phyloP scores from a whole-genome alignment of 169 alveolate genomes.

The Eimeria necatrix region DNA sequence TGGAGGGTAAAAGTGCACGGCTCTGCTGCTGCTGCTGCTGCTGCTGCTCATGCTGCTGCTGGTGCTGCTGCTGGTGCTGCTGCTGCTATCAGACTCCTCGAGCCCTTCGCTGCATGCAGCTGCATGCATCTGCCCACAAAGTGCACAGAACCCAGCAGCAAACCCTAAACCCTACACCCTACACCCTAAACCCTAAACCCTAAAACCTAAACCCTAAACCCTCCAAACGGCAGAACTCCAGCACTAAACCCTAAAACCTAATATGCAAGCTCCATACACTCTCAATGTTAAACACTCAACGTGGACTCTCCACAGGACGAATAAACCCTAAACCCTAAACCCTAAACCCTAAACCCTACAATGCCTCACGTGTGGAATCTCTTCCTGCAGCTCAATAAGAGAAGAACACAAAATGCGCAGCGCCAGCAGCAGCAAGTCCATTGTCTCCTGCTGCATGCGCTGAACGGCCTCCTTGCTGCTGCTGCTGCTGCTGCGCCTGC shows the following conservation, averaged over 20 bases:
- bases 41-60: not conserved
- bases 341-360: conserved; percentile 13
- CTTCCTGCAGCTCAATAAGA: conserved; percentile 38
- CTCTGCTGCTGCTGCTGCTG: conserved; percentile 38
- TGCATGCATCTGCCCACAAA: conserved; percentile 40
- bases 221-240: too few species aligned
- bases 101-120: conserved; percentile 53
- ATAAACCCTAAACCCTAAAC: not conserved
- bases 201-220: not conserved
- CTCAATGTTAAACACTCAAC: not conserved
- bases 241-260: not conserved
- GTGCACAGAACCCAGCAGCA: not conserved
- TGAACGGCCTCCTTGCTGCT: conserved; percentile 32
- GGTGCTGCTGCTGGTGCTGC: not conserved
- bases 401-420: conserved; percentile 59
- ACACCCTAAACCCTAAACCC: not conserved
- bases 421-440: conserved; percentile 54
- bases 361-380: conserved; percentile 23
- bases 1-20: not conserved
- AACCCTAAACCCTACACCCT: not conserved
- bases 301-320: not conserved
- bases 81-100: conserved; percentile 9
- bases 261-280: not conserved
- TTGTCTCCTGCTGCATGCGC: conserved; percentile 58
- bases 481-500: conserved; percentile 58